Percentiles rank a stretch among this genome's conserved stretches.
Evolutionary conservation across 208 protist species (phyloP).

Genomic region (Trypanosoma scelopori): DNA sequence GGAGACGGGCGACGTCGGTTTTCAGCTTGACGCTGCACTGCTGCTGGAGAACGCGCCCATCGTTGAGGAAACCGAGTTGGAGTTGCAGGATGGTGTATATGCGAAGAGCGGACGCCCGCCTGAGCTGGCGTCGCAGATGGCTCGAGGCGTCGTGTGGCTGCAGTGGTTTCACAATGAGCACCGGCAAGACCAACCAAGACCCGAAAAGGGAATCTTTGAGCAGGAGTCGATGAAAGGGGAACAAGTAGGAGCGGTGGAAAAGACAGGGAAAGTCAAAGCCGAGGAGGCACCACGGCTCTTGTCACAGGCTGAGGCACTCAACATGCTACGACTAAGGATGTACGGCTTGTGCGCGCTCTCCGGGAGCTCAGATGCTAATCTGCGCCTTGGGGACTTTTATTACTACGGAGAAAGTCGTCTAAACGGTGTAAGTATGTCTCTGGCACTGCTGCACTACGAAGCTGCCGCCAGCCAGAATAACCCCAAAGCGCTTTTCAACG

Average conservation of each 20-base stretch:
- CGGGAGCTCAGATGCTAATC: slow-evolving; percentile 34
- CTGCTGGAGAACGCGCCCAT: slow-evolving; percentile 40
- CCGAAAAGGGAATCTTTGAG: too few species aligned
- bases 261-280: background rate
- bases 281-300: slow-evolving; percentile 22
- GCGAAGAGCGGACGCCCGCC: slow-evolving; percentile 19
- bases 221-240: too few species aligned
- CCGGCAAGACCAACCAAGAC: too few species aligned
- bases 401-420: slow-evolving; percentile 59
- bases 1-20: slow-evolving; percentile 41
- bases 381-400: slow-evolving; percentile 73
- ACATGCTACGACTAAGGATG: slow-evolving; percentile 46
- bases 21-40: slow-evolving; percentile 24
- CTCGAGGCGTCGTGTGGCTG: slow-evolving; percentile 4
- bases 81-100: slow-evolving; percentile 16
- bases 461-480: slow-evolving; percentile 33
- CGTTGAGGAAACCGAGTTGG: slow-evolving; percentile 25
- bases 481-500: slow-evolving; percentile 56
- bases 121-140: background rate
- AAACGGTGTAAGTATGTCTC: slow-evolving; percentile 43
- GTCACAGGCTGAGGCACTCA: slow-evolving; percentile 43
- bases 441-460: slow-evolving; percentile 64
- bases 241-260: too few species aligned
- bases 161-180: slow-evolving; percentile 12
- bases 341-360: slow-evolving; percentile 30